Base-by-base conservation (phyloP, 2,329 filamentous ascomycete species). In the Plectosphaerella sp. region DNA sequence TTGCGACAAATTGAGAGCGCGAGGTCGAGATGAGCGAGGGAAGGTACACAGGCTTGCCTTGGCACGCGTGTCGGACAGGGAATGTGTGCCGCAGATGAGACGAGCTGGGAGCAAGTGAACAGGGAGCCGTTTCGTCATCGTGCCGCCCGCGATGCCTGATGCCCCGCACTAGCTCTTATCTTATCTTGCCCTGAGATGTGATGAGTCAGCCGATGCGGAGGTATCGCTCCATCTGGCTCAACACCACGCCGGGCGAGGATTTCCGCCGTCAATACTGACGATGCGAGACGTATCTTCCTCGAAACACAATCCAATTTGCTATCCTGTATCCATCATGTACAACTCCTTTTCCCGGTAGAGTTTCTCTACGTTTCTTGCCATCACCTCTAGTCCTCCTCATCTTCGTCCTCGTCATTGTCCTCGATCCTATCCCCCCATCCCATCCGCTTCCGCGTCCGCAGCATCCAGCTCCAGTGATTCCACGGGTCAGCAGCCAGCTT, bases 381-480 rank as follows among this genome's bases (percentile, higher is more conserved):
- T 22, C 22, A 3, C 22, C 22, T n/a, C 22, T 22, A 22, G 22
- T 20, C n/a, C 3, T 20, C 12, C 9, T 53, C 45, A 5, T 56
- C 25, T 1, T 35, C 47, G 1, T 51, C 22, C 3, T 45, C 54
- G 5, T 66, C 45, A 47, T 61, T 36, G 5, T 48, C 45, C 16
- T 37, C 39, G 3, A 50, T 49, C 3, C 37, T 36, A 25, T 45
- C 45, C 14, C 58, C 62, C 65, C 64, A 66, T 37, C 65, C 62
- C 58, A 64, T 63, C 41, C 64, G 58, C 58, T 62, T 62, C 52
- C 58, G 63, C 14, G 60, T 65, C 57, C 67, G 58, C 54, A 64
- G 50, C 66, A 66, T 33, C 70, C 70, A 73, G 55, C 64, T 71
- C 70, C 69, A 72, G 59, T 72, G 71, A 11, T 45, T 53, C 67